phyloP scores from a whole-genome alignment of 2,329 filamentous ascomycete species.

The Pseudopithomyces chartarum region DNA sequence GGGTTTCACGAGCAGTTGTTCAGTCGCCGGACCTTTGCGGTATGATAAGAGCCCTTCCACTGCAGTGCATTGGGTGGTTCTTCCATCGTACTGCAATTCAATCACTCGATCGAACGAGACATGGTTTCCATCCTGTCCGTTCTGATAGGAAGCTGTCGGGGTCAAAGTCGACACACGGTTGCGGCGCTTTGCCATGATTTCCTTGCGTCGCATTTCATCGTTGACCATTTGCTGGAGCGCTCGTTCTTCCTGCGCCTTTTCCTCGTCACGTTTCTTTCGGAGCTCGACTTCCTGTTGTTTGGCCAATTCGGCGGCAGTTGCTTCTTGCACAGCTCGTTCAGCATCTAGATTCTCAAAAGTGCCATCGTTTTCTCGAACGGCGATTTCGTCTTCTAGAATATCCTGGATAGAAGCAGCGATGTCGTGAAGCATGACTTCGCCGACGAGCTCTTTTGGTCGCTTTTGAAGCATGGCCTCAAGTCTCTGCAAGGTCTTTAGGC shows the following conservation, averaged over 20 bases:
- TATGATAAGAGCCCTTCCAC: constrained; percentile 71
- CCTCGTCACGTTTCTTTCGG: constrained; percentile 49
- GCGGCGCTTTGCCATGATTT: constrained; percentile 63
- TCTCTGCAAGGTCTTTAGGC: constrained; percentile 72
- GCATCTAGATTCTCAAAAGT: constrained; percentile 86
- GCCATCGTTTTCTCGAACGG: constrained; percentile 73
- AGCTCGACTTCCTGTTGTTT: constrained; percentile 50
- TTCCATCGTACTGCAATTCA: constrained; percentile 65
- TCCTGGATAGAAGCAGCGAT: constrained; percentile 66
- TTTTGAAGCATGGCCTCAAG: constrained; percentile 71
- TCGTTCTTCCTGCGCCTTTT: constrained; percentile 70
- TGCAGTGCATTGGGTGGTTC: constrained; percentile 69
- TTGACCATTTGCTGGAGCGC: constrained; percentile 73
- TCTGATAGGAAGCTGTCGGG: constrained; percentile 45
- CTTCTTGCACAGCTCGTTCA: constrained; percentile 83
- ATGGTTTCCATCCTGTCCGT: constrained; percentile 21
- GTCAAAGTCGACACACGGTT: constrained; percentile 46
- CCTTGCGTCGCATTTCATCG: constrained; percentile 72
- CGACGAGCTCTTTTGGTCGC: constrained; percentile 68
- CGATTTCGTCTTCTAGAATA: constrained; percentile 83
- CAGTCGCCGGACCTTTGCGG: constrained; percentile 68
- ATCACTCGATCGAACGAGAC: constrained; percentile 72
- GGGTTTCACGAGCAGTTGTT: constrained; percentile 74
- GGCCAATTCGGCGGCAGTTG: constrained; percentile 66
- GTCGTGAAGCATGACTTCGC: constrained; percentile 69